A percentile compares a stretch with the other conserved stretches of the same genome.
These are phyloP conservation scores for Pestalotiopsis sp. DNA, from an alignment of 2,329 filamentous ascomycete species.

Conservation along the genomic window DNA sequence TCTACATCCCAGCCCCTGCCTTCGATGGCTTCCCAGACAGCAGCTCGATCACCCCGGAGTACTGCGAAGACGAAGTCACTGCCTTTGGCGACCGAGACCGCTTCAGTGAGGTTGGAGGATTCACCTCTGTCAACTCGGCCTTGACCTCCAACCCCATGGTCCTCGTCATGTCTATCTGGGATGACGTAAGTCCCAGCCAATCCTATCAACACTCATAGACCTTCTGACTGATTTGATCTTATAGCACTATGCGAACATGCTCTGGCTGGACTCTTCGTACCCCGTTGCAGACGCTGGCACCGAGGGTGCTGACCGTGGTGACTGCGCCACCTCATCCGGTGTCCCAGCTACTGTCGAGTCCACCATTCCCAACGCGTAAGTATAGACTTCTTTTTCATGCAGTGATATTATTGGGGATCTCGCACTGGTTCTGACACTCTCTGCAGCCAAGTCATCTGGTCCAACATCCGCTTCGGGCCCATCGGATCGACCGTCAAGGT, in stretches of 20 bases:
- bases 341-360: conserved; percentile 45
- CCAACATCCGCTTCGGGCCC: conserved; percentile 50
- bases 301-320: conserved; percentile 48
- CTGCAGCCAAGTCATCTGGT: conserved; percentile 44
- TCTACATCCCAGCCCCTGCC: conserved; percentile 17
- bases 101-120: conserved; percentile 56
- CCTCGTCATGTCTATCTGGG: conserved; percentile 63
- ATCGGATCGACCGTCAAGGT: conserved; percentile 45
- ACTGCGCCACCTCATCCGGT: conserved; percentile 46
- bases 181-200: conserved; percentile 43
- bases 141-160: conserved; percentile 58
- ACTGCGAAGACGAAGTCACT: conserved; percentile 20
- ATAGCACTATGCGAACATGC: conserved; percentile 57
- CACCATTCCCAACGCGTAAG: conserved; percentile 35
- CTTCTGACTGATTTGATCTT: background rate
- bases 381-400: conserved; percentile 28
- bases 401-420: background rate
- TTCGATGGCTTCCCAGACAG: conserved; percentile 13
- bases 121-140: conserved; percentile 53
- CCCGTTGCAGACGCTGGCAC: conserved; percentile 18
- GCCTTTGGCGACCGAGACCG: conserved; percentile 54
- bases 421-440: conserved; percentile 12
- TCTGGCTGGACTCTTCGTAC: conserved; percentile 63
- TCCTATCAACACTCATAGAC: background rate
- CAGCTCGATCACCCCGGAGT: conserved; percentile 10